Evolutionary conservation across 805 yeast genomes (phyloP).

Genomic region (Grigorovia yakushimaensis): DNA sequence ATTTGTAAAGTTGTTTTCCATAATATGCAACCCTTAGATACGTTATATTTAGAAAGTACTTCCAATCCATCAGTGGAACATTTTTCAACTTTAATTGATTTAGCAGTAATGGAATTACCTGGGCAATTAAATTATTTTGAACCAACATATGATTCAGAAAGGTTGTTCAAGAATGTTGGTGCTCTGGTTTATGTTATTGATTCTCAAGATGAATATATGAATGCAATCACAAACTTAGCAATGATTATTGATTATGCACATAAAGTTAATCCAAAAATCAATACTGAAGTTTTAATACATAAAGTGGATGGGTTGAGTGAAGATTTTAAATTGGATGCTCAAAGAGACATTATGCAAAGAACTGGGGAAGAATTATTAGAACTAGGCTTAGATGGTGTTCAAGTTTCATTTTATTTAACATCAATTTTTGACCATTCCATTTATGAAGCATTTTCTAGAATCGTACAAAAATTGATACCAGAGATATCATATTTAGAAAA

Average conservation of each 20-base stretch:
- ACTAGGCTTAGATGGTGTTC: conserved; percentile 83
- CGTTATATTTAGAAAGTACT: conserved; percentile 82
- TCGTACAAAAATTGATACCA: conserved; percentile 82
- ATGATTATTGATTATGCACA: conserved; percentile 83
- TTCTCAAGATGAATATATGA: conserved; percentile 87
- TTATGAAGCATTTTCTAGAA: conserved; percentile 89
- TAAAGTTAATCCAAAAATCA: conserved; percentile 71
- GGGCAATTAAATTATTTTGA: conserved; percentile 88
- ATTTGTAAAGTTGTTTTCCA: conserved; percentile 94
- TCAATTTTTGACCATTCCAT: conserved; percentile 93
- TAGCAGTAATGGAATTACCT: conserved; percentile 88
- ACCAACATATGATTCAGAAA: conserved; percentile 69
- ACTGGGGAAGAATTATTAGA: conserved; percentile 88
- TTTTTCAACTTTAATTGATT: conserved; percentile 72
- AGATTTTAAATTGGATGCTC: conserved; percentile 89
- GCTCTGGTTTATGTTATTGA: conserved; percentile 92
- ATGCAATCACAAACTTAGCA: conserved; percentile 81
- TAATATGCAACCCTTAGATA: conserved; percentile 91
- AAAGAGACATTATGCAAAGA: conserved; percentile 91
- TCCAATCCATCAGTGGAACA: conserved; percentile 80
- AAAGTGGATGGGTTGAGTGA: conserved; percentile 93
- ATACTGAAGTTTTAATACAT: conserved; percentile 88
- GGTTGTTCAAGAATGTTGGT: conserved; percentile 71
- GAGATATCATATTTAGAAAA: conserved; percentile 84
- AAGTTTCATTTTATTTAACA: conserved; percentile 82